Base-by-base conservation (phyloP, 805 yeast species). In the Wickerhamomyces sydowiorum region DNA sequence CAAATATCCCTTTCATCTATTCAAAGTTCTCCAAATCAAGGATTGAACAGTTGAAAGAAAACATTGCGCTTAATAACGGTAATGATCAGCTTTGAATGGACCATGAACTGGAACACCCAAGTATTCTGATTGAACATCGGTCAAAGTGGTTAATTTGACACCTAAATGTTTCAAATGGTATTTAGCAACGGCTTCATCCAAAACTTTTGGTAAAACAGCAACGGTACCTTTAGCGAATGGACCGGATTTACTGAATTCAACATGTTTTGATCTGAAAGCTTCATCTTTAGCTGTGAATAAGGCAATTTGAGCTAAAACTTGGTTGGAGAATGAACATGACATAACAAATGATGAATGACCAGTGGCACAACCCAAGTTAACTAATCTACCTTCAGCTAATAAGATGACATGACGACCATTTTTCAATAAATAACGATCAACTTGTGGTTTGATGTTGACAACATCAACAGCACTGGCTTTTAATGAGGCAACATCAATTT, bases 281-380 rank as follows among this genome's bases (percentile, higher is more conserved):
- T 67, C 72, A 74, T 91, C 89, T 51, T 82, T 63, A 61, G 95
- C 81, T 72, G 89, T 91, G 95, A 76, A 91, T 67, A 90, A 76
- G 61, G 97, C 98, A 64, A 90, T 91, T 78, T 91, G 99, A 60
- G 99, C 99, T 67, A 91, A 79, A 53, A 91, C 98, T 78, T 91
- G 99, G 86, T 91, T 91, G 61, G 97, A 87, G 95, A 91, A 91
- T 43, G 98, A 93, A 76, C 98, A 93, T 51, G 97, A 89, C 99
- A 91, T 91, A 65, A 91, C 99, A 67, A 91, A 91, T 33, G 97
- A 88, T 40, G 98, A 86, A 80, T 91, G 99, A 67, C 99, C 99
- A 62, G 98, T 91, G 67, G 98, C 99, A 78, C 98, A 93, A 62
- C 99, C 99, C 67, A 91, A 80, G 89, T 91, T 91, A 67, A 91